Conservation (phyloP, 169 alveolate genomes). For the Cystoisospora suis region DNA sequence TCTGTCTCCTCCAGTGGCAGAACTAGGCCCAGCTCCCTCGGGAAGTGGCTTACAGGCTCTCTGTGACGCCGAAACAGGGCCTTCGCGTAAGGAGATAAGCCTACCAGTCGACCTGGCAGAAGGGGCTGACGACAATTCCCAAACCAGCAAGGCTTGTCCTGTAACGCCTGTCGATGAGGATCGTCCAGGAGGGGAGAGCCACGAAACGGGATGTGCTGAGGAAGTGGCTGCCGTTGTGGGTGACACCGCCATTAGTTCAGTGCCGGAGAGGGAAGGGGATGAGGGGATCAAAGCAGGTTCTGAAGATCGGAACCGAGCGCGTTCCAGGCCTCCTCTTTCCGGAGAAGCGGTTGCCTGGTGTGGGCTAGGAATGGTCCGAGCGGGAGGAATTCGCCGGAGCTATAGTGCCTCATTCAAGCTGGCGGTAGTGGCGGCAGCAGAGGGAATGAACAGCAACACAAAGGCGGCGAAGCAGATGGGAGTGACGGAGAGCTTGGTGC, state of each 20-base stretch:
- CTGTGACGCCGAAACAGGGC: too few relatives aligned
- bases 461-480: constrained; percentile 39
- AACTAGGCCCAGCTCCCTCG: not conserved
- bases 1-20: not conserved
- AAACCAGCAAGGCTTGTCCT: not conserved
- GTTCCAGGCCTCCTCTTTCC: too few relatives aligned
- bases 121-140: not conserved
- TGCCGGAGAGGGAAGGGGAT: not conserved
- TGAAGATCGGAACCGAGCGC: too few relatives aligned
- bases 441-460: constrained; percentile 37
- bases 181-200: not conserved
- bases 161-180: not conserved
- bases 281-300: too few relatives aligned
- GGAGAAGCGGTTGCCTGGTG: constrained; percentile 22
- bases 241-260: not conserved
- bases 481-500: constrained; percentile 32
- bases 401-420: constrained; percentile 25
- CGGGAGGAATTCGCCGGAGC: constrained; percentile 23
- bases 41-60: too few relatives aligned
- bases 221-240: not conserved
- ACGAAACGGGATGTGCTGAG: not conserved
- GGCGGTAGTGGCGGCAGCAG: constrained; percentile 33
- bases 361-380: not conserved
- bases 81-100: not conserved
- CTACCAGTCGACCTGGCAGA: not conserved